Evolutionary conservation across 129 eudicot genomes (phyloP).

Genomic region (Flaveria sonorensis): DNA sequence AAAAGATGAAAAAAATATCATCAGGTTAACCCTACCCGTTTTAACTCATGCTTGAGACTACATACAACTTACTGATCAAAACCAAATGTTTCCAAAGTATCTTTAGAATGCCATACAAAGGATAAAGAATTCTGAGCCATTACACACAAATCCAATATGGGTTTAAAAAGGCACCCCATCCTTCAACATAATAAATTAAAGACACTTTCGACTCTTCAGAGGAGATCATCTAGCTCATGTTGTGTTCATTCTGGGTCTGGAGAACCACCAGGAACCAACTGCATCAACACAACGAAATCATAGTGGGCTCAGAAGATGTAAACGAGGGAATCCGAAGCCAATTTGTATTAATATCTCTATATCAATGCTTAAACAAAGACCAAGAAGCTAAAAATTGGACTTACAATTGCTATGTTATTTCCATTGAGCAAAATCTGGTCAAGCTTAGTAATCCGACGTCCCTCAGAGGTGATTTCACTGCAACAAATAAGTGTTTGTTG

Average conservation of each 20-base stretch:
- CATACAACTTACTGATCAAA: neutral
- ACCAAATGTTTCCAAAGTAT: conserved; percentile 21
- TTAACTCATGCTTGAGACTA: too few relatives aligned
- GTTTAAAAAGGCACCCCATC: conserved; percentile 36
- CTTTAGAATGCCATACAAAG: conserved; percentile 19
- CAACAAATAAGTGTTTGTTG: neutral
- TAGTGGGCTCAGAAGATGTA: neutral
- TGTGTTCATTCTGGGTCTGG: conserved; percentile 63
- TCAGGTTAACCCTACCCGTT: too few relatives aligned
- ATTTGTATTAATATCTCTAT: neutral
- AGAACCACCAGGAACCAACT: conserved; percentile 73
- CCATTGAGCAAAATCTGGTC: conserved; percentile 91
- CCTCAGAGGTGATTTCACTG: conserved; percentile 93
- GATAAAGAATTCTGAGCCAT: conserved; percentile 1
- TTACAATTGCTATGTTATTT: conserved; percentile 89
- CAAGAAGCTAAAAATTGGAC: conserved; percentile 24
- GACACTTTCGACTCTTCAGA: conserved; percentile 7
- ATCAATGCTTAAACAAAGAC: neutral
- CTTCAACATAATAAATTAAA: conserved; percentile 16
- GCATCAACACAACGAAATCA: conserved; percentile 31
- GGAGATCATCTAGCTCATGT: conserved; percentile 1
- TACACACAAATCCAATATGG: conserved; percentile 33
- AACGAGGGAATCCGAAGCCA: neutral
- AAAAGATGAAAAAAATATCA: too few relatives aligned
- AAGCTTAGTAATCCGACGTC: conserved; percentile 80